Evolutionary conservation across 164 flowering plant genomes (phyloP).

Genomic region (Umbilicus rupestris): DNA sequence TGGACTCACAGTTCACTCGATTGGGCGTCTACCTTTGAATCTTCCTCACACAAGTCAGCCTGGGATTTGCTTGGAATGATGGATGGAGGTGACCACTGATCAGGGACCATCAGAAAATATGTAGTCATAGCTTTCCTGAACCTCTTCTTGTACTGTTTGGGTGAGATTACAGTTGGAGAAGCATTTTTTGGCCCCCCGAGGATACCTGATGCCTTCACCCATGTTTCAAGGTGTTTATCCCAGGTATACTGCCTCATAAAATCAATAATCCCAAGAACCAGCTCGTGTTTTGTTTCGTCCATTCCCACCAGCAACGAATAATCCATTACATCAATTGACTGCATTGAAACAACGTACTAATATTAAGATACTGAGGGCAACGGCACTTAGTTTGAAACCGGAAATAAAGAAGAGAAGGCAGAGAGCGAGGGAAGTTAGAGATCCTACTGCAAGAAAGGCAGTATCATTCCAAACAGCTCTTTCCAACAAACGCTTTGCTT

Average conservation of each 20-base stretch:
- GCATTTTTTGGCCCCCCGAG: constrained; percentile 80
- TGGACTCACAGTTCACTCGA: constrained; percentile 25
- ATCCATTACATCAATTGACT: constrained; percentile 95
- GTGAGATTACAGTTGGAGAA: constrained; percentile 90
- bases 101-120: constrained; percentile 93
- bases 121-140: constrained; percentile 97
- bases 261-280: constrained; percentile 94
- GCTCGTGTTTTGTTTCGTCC: constrained; percentile 82
- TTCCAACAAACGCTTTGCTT: constrained; percentile 83
- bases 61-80: constrained; percentile 55
- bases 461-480: constrained; percentile 99
- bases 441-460: constrained; percentile 88
- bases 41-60: constrained; percentile 56
- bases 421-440: constrained; percentile 6
- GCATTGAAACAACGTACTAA: constrained; percentile 17
- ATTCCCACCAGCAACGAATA: constrained; percentile 66
- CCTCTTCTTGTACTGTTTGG: constrained; percentile 90
- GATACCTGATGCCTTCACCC: constrained; percentile 96
- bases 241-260: constrained; percentile 99
- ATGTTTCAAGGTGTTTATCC: constrained; percentile 98
- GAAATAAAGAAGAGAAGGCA: not conserved
- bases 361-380: not conserved
- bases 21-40: constrained; percentile 26
- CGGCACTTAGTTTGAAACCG: not conserved
- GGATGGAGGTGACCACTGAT: constrained; percentile 78